Conservation (phyloP, 495 filamentous ascomycete genomes). For the Aspergillus affinis region DNA sequence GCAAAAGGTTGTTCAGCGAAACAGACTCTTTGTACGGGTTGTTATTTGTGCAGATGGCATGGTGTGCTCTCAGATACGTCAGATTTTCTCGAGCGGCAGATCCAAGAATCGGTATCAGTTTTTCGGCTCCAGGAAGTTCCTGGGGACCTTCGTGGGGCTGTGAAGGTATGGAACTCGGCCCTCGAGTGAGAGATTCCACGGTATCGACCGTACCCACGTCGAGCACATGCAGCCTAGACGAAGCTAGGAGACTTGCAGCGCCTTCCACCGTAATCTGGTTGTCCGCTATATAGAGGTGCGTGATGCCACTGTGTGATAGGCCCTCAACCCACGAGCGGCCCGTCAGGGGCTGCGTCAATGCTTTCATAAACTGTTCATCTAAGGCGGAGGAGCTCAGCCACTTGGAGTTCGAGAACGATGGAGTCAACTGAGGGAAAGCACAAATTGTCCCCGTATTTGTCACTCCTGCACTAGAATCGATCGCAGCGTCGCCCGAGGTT, state of each 20-base stretch:
- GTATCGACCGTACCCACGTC: conserved; percentile 51
- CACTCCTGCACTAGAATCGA: background rate
- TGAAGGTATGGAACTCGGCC: conserved; percentile 14
- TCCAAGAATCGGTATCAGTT: conserved; percentile 51
- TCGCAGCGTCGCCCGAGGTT: conserved; percentile 13
- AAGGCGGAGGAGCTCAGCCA: conserved; percentile 37
- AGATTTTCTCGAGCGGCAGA: conserved; percentile 47
- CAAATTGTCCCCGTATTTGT: background rate
- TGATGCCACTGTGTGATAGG: conserved; percentile 52
- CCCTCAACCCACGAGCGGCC: conserved; percentile 55
- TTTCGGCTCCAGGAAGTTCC: conserved; percentile 50
- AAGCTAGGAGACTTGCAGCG: conserved; percentile 51
- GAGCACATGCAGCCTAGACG: conserved; percentile 50
- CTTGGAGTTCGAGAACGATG: conserved; percentile 15
- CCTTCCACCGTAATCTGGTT: conserved; percentile 61
- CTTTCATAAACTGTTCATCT: conserved; percentile 48
- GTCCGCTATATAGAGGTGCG: conserved; percentile 58
- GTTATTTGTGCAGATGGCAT: conserved; percentile 54
- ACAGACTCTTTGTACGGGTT: conserved; percentile 34
- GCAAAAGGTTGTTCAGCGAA: conserved; percentile 26
- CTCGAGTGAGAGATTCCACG: conserved; percentile 27
- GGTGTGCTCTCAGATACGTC: conserved; percentile 56
- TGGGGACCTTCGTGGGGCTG: conserved; percentile 20
- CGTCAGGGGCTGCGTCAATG: conserved; percentile 49
- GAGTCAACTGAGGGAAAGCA: conserved; percentile 11